Base-by-base conservation (phyloP, 371 early-diverging fungal species). In the Smittium culicis region DNA sequence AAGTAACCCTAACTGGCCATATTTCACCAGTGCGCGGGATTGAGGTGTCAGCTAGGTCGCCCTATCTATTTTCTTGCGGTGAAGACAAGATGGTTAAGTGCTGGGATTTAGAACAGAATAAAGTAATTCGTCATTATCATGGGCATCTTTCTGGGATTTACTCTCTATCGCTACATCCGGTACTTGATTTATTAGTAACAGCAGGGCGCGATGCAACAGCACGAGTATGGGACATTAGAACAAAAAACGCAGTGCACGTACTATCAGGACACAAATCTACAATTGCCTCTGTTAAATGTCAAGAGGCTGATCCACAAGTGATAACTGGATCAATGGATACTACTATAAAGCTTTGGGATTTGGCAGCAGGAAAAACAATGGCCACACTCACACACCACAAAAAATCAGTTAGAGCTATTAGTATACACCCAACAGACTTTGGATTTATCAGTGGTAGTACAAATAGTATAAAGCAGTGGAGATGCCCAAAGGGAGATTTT, bases 61-160 rank as follows among this genome's bases (percentile, higher is more conserved):
- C 98, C 1, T 97, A 97, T 69, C 74, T 98, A 54, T 97, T 96
- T 71, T 95, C 95, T 1, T 85, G 86, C 68, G 95, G 93, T 69
- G 97, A 96, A 73, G 98, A 98, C 79, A 96, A 96, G 73, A 88
- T 88, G 87, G 89, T 98, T 67, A 96, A 94, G 71, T 96, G 96
- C 78, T 98, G 97, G 96, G 98, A 98, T 80, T 77, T 98, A 65
- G 96, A 96, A 76, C 85, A 87, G 65, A 98, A 98, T 81, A 96
- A 96, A 77, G 96, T 94, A 35, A 93, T 98, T 68, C 88, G 98
- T 27, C 94, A 96, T 70, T 98, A 96, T 76, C 97, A 97, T 69
- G 98, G 98, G 0, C 98, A 98, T 79, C 75, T 96, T 35, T 86
- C 87, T 20, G 98, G 95, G 59, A 88, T 98, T 24, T 97, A 94